Conservation (phyloP, 2,329 filamentous ascomycete genomes). For the Xylaria sp. region DNA sequence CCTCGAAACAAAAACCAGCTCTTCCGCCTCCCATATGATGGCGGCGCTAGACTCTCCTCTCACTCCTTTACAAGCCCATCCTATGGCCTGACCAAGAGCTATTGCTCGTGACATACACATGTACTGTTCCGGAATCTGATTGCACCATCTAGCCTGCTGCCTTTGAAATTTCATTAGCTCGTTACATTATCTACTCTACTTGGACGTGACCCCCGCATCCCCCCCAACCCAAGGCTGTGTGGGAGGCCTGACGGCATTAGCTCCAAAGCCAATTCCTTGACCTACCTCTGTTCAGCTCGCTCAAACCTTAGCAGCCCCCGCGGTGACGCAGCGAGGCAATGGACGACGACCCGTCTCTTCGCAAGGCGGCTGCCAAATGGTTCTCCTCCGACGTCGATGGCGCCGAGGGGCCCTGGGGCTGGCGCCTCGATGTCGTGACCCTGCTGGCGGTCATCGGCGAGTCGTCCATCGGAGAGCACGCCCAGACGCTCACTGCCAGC, state of each 20-base stretch:
- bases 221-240: conserved; percentile 2
- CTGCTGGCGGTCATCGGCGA: conserved; percentile 66
- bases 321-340: conserved; percentile 15
- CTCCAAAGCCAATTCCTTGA: conserved; percentile 21
- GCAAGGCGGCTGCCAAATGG: conserved; percentile 16
- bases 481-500: conserved; percentile 62
- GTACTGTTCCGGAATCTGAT: background rate
- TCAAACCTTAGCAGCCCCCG: conserved; percentile 14
- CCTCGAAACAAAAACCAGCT: background rate
- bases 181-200: background rate
- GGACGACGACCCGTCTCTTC: conserved; percentile 17
- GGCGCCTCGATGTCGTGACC: conserved; percentile 64
- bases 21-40: background rate
- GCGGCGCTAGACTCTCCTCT: background rate
- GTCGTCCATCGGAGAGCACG: conserved; percentile 59
- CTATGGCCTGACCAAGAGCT: conserved; percentile 1
- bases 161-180: conserved; percentile 8
- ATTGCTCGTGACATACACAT: conserved; percentile 4
- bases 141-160: background rate
- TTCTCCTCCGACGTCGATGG: conserved; percentile 41
- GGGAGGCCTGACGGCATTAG: conserved; percentile 7
- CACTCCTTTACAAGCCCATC: background rate
- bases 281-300: conserved; percentile 3
- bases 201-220: background rate
- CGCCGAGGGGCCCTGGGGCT: conserved; percentile 43